Base-by-base conservation (phyloP, 331 rosid species). In the Quercus phellos region DNA sequence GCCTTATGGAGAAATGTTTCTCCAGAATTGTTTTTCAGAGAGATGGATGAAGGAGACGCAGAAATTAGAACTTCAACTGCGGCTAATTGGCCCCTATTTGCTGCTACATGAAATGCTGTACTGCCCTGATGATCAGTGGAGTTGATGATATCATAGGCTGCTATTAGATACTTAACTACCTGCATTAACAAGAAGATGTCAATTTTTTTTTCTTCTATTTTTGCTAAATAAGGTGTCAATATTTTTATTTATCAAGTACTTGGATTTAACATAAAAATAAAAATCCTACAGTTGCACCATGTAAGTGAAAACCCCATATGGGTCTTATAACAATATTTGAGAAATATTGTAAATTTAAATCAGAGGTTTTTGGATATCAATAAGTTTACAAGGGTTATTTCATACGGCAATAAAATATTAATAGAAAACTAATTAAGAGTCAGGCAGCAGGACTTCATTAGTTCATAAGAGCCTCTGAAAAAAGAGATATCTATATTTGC, bases 1-100 rank as follows among this genome's bases (percentile, higher is more conserved):
- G 95, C 97, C 83, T 89, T 92, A 55, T 94, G 99, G 73, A 94
- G 90, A 81, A 89, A 94, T 13, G 97, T 94, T 83, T 92, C 99
- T 73, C 97, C 99, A 0, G 66, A 24, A 29, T 88, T 84, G 91
- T 90, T 94, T 78, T 12, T 86, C 19, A 67, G 55, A 75, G 84
- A 70, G 78, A 89, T 86, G 58, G 89, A 59, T 5, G 90, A 46
- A 51, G 97, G 94, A 70, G 78, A 85, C 26, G 91, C 80, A 7
- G 93, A 77, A 74, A 94, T 76, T 69, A 94, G 90, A 75, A 90
- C 88, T 77, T 92, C 97, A 69, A 83, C 91, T 26, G 98, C 87
- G 11, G 93, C 79, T 78, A 92, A 73, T 73, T 91, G 98, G 63
- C 99, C 99, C 78, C 97, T 81, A 50, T 82, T 78, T 21, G 99